These are phyloP conservation scores for Neurospora sp. DNA, from an alignment of 495 filamentous ascomycete species.

Conservation along the genomic window DNA sequence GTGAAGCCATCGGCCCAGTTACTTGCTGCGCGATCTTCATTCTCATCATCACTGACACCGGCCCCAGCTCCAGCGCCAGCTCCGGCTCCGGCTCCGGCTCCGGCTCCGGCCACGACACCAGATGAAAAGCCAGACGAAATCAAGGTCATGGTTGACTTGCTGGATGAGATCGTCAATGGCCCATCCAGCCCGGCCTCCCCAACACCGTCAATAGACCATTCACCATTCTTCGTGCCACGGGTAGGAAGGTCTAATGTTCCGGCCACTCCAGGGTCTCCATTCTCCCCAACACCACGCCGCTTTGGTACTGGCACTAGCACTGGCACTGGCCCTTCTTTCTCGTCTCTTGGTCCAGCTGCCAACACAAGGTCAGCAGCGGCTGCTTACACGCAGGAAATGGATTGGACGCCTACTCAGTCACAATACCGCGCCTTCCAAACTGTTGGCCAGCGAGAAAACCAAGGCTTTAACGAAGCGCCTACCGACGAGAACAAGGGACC, in stretches of 20 bases:
- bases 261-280: neutral
- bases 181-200: slow-evolving; percentile 26
- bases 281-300: neutral
- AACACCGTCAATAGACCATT: slow-evolving; percentile 22
- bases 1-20: neutral
- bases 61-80: neutral
- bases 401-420: slow-evolving; percentile 65
- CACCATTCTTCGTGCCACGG: neutral
- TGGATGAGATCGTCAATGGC: slow-evolving; percentile 32
- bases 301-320: neutral
- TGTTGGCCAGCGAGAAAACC: slow-evolving; percentile 32
- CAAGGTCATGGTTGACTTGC: slow-evolving; percentile 27
- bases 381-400: slow-evolving; percentile 53
- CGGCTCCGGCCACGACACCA: neutral
- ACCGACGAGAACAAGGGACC: slow-evolving; percentile 28
- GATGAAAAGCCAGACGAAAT: slow-evolving; percentile 8
- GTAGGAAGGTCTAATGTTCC: neutral
- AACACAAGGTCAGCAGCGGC: neutral
- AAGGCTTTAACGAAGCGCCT: slow-evolving; percentile 49
- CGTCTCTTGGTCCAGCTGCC: neutral
- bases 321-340: neutral
- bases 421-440: slow-evolving; percentile 39
- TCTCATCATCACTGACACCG: neutral
- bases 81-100: neutral
- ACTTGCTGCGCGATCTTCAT: neutral